Conservation (phyloP, 805 yeast genomes). For the Maudiozyma serrabonitensis region DNA sequence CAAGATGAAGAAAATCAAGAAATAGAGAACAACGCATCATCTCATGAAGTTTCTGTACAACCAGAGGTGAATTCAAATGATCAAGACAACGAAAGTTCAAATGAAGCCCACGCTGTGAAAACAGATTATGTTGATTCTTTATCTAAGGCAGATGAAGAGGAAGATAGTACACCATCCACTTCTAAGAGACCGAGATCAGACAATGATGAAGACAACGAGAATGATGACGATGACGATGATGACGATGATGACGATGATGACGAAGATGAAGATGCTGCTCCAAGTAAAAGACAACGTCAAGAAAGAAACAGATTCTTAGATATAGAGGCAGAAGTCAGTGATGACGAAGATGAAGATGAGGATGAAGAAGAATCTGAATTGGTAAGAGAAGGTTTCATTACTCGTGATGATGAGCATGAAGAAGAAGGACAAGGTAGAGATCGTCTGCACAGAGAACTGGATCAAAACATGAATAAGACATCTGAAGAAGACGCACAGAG, state of each 20-base stretch:
- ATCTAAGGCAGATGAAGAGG: neutral
- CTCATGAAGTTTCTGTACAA: neutral
- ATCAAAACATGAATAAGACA: constrained; percentile 73
- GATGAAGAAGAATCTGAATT: constrained; percentile 91
- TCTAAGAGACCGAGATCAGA: constrained; percentile 24
- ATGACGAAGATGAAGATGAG: constrained; percentile 86
- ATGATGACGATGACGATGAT: constrained; percentile 38
- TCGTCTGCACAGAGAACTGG: constrained; percentile 83
- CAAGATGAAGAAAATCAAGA: neutral
- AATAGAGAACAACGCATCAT: neutral
- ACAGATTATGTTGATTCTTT: neutral
- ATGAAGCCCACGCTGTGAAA: neutral
- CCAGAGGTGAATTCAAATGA: neutral
- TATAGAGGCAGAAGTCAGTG: constrained; percentile 98
- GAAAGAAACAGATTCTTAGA: constrained; percentile 81
- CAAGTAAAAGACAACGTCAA: constrained; percentile 37
- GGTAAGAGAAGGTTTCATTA: constrained; percentile 71
- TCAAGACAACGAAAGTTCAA: neutral
- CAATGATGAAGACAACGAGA: constrained; percentile 35
- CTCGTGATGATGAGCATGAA: constrained; percentile 42
- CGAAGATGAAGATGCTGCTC: constrained; percentile 40
- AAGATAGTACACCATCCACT: constrained; percentile 1
- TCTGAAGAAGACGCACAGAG: constrained; percentile 93
- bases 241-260: constrained; percentile 55
- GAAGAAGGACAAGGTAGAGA: constrained; percentile 46